Evolutionary conservation across 2,329 filamentous ascomycete genomes (phyloP), one percentile per base, ranked within the genome.

Genomic region (Alternaria solani): DNA sequence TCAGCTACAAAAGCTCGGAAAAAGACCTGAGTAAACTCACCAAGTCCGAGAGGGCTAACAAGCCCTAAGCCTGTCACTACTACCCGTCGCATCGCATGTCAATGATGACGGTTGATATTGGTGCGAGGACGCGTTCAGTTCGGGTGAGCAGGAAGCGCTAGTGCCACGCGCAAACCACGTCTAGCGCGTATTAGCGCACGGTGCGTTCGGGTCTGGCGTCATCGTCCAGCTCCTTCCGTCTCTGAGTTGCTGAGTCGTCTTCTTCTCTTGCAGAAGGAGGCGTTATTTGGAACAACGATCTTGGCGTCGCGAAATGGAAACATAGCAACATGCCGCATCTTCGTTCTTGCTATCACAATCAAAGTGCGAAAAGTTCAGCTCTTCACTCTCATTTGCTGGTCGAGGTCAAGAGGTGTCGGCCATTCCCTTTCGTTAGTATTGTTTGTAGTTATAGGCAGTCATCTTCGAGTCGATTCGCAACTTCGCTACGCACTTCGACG

Each of bases 31-130:
- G 4, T 20, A 2, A 20, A 2, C 4, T 9, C 38, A 88, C 87
- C 93, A 59, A 96, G 88, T 63, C 92, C 94, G 26, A 97, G 83
- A 59, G 94, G 94, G 70, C 82, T 84, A 43, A 84, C 77, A 49
- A 82, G 79, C 53, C 82, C 82, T 38, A 84, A 72, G 46, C 82
- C 82, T 65, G 82, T 84, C 58, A 84, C 78, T 59, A 84, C 82
- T 62, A 84, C 81, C 72, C 79, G 79, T 77, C 82, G 79, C 82
- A 84, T 83, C 63, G 77, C 80, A 81, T 81, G 59, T 68, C 72
- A 66, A 63, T 64, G 65, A 70, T 68, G 66, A 51, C 61, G 62
- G 51, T 52, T 59, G 66, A 67, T 70, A 68, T 28, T 38, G 44
- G 3, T 36, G 36, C 38, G 28, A 46, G 46, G 36, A 34, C 38